Evolutionary conservation across 495 filamentous ascomycete genomes (phyloP).

Genomic region (Xylaria grammica): DNA sequence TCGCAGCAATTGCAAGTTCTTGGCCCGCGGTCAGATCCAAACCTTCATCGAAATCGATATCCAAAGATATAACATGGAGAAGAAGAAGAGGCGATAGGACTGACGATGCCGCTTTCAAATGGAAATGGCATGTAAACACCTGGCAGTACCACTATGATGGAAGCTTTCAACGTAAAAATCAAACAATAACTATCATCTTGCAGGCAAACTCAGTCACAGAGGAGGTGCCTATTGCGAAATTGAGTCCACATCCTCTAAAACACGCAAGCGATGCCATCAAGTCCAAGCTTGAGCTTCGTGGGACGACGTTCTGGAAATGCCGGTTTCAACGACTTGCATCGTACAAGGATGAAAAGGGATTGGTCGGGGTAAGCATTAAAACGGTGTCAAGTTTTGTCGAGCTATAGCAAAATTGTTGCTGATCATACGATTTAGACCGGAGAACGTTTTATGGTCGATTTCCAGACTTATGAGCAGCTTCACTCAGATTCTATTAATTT

Average conservation of each 20-base stretch:
- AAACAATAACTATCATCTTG: neutral
- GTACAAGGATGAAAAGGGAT: neutral
- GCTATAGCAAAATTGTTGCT: neutral
- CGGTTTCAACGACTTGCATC: neutral
- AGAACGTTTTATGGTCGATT: conserved; percentile 5
- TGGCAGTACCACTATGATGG: neutral
- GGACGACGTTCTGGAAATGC: conserved; percentile 5
- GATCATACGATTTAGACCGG: neutral
- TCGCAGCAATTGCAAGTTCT: neutral
- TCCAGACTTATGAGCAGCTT: conserved; percentile 4
- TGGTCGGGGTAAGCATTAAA: neutral
- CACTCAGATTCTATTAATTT: neutral
- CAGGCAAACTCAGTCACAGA: neutral
- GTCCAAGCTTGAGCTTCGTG: neutral
- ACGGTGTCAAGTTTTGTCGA: neutral
- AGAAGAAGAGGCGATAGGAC: neutral
- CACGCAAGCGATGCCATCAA: neutral
- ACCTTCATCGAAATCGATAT: neutral
- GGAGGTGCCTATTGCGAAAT: neutral
- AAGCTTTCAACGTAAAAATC: neutral
- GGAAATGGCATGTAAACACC: neutral
- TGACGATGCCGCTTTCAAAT: neutral
- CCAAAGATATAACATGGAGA: too few relatives aligned
- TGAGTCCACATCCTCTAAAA: neutral
- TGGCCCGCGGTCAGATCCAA: neutral